These are phyloP conservation scores for Krasilnikovozyma curviuscula DNA, from an alignment of 768 basidiomycete genomes.

Conservation along the genomic window DNA sequence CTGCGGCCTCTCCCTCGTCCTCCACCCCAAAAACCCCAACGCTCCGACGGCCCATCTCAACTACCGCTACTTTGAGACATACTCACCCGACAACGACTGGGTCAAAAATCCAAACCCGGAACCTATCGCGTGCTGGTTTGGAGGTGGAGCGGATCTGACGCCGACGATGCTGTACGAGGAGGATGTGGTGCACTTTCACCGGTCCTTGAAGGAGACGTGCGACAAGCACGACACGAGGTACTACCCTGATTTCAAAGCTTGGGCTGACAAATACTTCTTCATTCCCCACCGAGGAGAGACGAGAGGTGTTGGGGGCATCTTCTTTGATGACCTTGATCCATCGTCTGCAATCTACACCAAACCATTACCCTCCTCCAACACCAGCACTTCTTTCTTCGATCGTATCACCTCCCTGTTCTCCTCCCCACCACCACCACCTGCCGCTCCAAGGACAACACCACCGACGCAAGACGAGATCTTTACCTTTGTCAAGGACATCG, in stretches of 20 bases:
- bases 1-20: conserved; percentile 74
- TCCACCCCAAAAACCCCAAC: conserved; percentile 84
- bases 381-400: too few species aligned
- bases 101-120: conserved; percentile 23
- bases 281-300: conserved; percentile 70
- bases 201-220: conserved; percentile 52
- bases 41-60: conserved; percentile 84
- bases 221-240: conserved; percentile 47
- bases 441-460: conserved; percentile 19
- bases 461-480: conserved; percentile 50
- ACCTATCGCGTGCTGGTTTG: conserved; percentile 91
- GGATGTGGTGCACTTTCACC: conserved; percentile 75
- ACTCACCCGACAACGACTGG: conserved; percentile 12
- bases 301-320: conserved; percentile 81
- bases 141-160: conserved; percentile 85
- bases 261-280: conserved; percentile 96
- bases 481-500: conserved; percentile 47
- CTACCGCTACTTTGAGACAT: conserved; percentile 80
- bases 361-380: too few species aligned
- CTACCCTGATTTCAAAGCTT: conserved; percentile 66
- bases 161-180: conserved; percentile 79
- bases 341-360: conserved; percentile 33
- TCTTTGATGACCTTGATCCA: conserved; percentile 71
- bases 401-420: not conserved
- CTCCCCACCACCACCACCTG: conserved; percentile 16